These are phyloP conservation scores for Komagataea norvegica DNA, from an alignment of 1,139 yeast genomes.

Conservation along the genomic window DNA sequence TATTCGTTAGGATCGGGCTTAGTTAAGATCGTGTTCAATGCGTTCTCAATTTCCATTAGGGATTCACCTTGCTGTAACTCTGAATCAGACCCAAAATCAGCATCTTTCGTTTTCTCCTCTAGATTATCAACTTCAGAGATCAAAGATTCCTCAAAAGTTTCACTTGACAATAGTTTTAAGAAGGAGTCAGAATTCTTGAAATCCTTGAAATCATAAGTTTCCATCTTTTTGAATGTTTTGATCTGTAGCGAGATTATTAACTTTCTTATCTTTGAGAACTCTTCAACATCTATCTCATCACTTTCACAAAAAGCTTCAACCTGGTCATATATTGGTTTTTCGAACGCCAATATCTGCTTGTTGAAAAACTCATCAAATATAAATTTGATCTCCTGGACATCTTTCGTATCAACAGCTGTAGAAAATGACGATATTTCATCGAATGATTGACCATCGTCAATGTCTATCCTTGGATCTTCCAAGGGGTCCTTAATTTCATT, in stretches of 20 bases:
- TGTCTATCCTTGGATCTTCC: conserved; percentile 38
- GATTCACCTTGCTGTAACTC: conserved; percentile 4
- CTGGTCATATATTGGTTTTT: conserved; percentile 23
- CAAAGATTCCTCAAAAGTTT: conserved; percentile 29
- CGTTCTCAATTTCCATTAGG: conserved; percentile 64
- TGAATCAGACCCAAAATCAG: conserved; percentile 4
- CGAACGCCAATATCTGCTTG: conserved; percentile 24
- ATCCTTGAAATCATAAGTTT: conserved; percentile 45
- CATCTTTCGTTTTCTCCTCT: conserved; percentile 10
- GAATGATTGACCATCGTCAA: conserved; percentile 24
- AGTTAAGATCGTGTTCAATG: conserved; percentile 56
- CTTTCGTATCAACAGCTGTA: conserved; percentile 15
- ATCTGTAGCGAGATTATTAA: conserved; percentile 54
- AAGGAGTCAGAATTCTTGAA: conserved; percentile 52
- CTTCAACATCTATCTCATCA: conserved; percentile 19
- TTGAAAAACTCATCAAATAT: conserved; percentile 35
- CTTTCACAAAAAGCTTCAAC: conserved; percentile 33
- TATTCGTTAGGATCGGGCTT: conserved; percentile 15
- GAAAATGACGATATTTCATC: conserved; percentile 24
- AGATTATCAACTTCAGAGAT: conserved; percentile 21
- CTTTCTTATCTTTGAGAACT: conserved; percentile 44
- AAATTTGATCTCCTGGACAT: conserved; percentile 40
- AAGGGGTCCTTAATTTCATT: conserved; percentile 70
- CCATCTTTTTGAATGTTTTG: conserved; percentile 45
- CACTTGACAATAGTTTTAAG: conserved; percentile 41